Base-by-base conservation (phyloP, 2,329 filamentous ascomycete genomes). In the Colletotrichum acutatum region DNA sequence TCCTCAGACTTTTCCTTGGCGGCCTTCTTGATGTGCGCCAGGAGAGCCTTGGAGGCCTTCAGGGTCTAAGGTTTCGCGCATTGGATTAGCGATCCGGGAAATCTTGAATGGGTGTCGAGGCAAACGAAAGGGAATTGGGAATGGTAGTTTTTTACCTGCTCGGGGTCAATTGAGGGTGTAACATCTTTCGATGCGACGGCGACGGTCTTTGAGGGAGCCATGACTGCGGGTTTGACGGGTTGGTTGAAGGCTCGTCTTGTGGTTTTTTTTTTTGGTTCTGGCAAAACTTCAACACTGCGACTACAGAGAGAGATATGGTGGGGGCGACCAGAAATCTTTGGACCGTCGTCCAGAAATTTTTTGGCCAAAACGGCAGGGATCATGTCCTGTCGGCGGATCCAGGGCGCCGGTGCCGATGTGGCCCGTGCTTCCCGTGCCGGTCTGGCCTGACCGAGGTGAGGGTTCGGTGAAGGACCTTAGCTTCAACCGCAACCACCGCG, bases 1-100 rank as follows among this genome's bases (percentile, higher is more conserved):
- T 68, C 63, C 26, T 69, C 59, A 3, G 58, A 62, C 66, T 75
- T 74, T 75, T 88, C 83, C 77, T 86, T 84, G 57, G 88, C 83
- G 6, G 87, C 83, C 79, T 87, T 89, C 78, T 90, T 88, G 81
- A 92, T 90, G 81, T 91, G 89, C 58, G 86, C 84, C 70, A 92
- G 82, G 24, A 92, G 87, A 34, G 90, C 90, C 79, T 88, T 90
- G 75, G 90, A 90, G 46, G 90, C 90, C 79, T 91, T 91, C 72
- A 91, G 80, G 37, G 87, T 88, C 89, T 91, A 71, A 26, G 12
- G n/a, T 16, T 42, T 70, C 12, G 66, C 32, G 54, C 32, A 19
- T 16, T 5, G 56, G 42, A 68, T 76, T 72, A 76, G 72, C 61
- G 46, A 65, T 49, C 19, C 53, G 52, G 28, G 53, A 42, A 14